Conservation (phyloP, 2,329 filamentous ascomycete genomes). For the Simplicillium aogashimaense region DNA sequence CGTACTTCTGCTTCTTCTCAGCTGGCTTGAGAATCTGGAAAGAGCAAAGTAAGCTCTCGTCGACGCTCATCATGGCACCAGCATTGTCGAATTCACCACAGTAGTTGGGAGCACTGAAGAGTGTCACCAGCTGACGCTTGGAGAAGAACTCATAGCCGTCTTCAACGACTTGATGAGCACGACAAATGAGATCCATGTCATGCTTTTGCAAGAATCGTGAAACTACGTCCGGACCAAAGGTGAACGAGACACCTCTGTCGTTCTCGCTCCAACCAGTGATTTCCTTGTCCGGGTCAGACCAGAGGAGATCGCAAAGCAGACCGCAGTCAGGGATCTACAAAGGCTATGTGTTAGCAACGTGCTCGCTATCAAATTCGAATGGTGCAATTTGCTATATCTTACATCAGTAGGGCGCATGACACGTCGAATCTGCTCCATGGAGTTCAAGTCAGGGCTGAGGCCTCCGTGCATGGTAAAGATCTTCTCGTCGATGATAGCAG, state of each 20-base stretch:
- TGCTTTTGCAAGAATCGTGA: constrained; percentile 97
- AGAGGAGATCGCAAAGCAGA: constrained; percentile 91
- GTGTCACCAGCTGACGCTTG: constrained; percentile 90
- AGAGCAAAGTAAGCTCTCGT: constrained; percentile 95
- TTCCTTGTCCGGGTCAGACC: constrained; percentile 98
- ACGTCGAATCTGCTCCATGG: constrained; percentile 98
- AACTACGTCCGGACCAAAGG: constrained; percentile 94
- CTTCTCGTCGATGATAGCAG: constrained; percentile 98
- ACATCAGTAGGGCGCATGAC: constrained; percentile 99
- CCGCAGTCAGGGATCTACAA: constrained; percentile 93
- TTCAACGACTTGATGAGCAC: constrained; percentile 96
- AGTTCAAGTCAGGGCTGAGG: constrained; percentile 93
- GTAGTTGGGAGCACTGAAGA: constrained; percentile 98
- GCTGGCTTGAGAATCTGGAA: constrained; percentile 99
- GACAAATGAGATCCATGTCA: constrained; percentile 98
- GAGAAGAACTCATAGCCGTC: constrained; percentile 99
- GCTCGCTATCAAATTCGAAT: constrained; percentile 6
- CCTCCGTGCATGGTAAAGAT: constrained; percentile 99
- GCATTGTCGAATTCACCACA: constrained; percentile 99
- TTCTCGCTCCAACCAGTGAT: constrained; percentile 99
- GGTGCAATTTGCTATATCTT: constrained; percentile 33
- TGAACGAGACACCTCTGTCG: constrained; percentile 96
- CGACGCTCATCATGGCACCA: constrained; percentile 99
- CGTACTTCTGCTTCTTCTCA: constrained; percentile 99
- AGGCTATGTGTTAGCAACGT: constrained; percentile 11